phyloP scores from a whole-genome alignment of 2,329 filamentous ascomycete genomes.

The Emergomyces pasteurianus region DNA sequence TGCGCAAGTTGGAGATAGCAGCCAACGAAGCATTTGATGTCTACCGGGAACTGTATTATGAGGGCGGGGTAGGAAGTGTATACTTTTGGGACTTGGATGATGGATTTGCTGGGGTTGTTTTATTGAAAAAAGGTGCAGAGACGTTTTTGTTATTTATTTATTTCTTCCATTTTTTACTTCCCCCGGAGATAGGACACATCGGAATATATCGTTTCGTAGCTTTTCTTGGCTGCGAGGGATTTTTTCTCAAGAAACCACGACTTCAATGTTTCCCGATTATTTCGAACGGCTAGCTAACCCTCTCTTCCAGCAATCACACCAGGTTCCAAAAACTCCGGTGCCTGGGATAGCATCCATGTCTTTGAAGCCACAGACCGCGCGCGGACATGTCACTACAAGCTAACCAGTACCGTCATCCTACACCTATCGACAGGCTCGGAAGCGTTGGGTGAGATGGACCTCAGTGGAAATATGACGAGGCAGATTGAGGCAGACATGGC shows the following conservation, averaged over 20 bases:
- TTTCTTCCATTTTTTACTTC: background rate
- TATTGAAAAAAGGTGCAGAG: slow-evolving; percentile 73
- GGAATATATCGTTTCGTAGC: background rate
- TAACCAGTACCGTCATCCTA: slow-evolving; percentile 92
- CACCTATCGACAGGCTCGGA: slow-evolving; percentile 60
- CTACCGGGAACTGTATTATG: slow-evolving; percentile 85
- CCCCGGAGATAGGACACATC: background rate
- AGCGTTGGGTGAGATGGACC: slow-evolving; percentile 71
- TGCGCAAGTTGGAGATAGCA: slow-evolving; percentile 84
- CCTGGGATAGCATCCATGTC: slow-evolving; percentile 98
- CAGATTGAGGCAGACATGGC: slow-evolving; percentile 88
- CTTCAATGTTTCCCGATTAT: background rate
- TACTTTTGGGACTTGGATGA: slow-evolving; percentile 99
- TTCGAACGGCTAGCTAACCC: background rate
- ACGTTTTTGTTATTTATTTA: background rate
- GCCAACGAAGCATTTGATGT: slow-evolving; percentile 96
- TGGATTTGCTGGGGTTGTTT: slow-evolving; percentile 88
- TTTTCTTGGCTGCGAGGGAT: background rate
- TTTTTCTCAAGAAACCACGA: background rate
- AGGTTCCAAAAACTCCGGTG: slow-evolving; percentile 57
- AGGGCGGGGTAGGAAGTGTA: slow-evolving; percentile 88
- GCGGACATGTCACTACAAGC: slow-evolving; percentile 88
- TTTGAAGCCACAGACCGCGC: slow-evolving; percentile 92
- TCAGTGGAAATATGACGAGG: slow-evolving; percentile 94
- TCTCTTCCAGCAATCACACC: slow-evolving; percentile 47